phyloP scores from a whole-genome alignment of 306 rosid genomes.

The Abrus precatorius region DNA sequence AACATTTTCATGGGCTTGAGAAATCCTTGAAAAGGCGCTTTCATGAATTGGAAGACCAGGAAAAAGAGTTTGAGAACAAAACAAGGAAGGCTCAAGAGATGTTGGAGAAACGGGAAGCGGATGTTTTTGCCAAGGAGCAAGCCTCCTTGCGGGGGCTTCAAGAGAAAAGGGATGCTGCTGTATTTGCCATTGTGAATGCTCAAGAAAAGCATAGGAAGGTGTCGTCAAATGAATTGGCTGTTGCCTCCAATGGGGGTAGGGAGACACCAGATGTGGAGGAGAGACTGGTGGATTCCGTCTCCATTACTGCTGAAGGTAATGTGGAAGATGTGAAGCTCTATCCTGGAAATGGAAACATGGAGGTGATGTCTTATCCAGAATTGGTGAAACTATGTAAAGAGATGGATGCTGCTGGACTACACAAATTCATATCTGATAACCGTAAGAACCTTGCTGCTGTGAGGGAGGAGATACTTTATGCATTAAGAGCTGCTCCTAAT shows the following conservation, averaged over 20 bases:
- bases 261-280: slow-evolving; percentile 60
- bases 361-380: slow-evolving; percentile 75
- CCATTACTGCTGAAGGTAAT: slow-evolving; percentile 60
- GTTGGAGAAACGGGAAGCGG: slow-evolving; percentile 76
- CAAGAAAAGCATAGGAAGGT: slow-evolving; percentile 79
- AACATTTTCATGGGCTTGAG: slow-evolving; percentile 93
- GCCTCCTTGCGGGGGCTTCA: slow-evolving; percentile 79
- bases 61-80: slow-evolving; percentile 81
- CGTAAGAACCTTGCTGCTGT: slow-evolving; percentile 92
- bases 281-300: slow-evolving; percentile 64
- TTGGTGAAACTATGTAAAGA: slow-evolving; percentile 78
- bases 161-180: slow-evolving; percentile 90
- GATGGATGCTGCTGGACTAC: slow-evolving; percentile 92
- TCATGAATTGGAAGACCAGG: slow-evolving; percentile 95
- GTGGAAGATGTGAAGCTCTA: slow-evolving; percentile 56
- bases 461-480: slow-evolving; percentile 89
- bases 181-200: slow-evolving; percentile 67
- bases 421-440: slow-evolving; percentile 93
- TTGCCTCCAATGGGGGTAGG: slow-evolving; percentile 60
- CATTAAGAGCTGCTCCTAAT: slow-evolving; percentile 79
- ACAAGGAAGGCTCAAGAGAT: slow-evolving; percentile 71
- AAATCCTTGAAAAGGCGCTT: slow-evolving; percentile 97
- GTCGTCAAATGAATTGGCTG: slow-evolving; percentile 59
- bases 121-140: slow-evolving; percentile 81
- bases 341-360: slow-evolving; percentile 60